phyloP scores from a whole-genome alignment of 2,329 filamentous ascomycete species.

The Zymoseptoria brevis region DNA sequence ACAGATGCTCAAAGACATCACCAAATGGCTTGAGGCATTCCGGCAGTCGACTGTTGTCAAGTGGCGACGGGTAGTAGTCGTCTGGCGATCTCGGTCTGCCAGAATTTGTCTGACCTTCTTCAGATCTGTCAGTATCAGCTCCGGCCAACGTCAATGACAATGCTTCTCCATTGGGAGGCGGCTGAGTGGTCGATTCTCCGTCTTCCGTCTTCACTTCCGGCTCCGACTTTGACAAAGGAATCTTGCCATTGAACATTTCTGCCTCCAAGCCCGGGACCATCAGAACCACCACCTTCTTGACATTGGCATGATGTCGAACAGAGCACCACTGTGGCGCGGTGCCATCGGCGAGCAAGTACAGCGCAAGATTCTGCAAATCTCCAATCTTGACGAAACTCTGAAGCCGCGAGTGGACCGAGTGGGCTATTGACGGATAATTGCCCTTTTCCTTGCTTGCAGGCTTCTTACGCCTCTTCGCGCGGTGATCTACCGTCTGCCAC shows the following conservation, averaged over 20 bases:
- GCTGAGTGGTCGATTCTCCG: conserved; percentile 1
- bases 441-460: conserved; percentile 23
- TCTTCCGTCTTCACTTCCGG: conserved; percentile 2
- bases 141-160: background rate
- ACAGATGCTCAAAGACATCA: conserved; percentile 77
- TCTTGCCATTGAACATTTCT: conserved; percentile 69
- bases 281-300: conserved; percentile 71
- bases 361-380: conserved; percentile 50
- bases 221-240: conserved; percentile 25
- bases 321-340: conserved; percentile 57
- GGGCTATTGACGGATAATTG: conserved; percentile 47
- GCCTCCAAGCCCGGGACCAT: conserved; percentile 90
- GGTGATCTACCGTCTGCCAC: conserved; percentile 22
- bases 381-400: conserved; percentile 49
- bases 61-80: conserved; percentile 42
- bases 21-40: conserved; percentile 53
- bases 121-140: background rate
- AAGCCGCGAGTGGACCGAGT: conserved; percentile 46
- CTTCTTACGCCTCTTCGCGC: conserved; percentile 22
- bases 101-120: background rate
- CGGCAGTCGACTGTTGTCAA: conserved; percentile 37
- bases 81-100: conserved; percentile 34
- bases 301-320: conserved; percentile 47
- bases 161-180: background rate
- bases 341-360: conserved; percentile 56